These are phyloP conservation scores for Manihot esculenta DNA, from an alignment of 441 rosid species.

Conservation along the genomic window DNA sequence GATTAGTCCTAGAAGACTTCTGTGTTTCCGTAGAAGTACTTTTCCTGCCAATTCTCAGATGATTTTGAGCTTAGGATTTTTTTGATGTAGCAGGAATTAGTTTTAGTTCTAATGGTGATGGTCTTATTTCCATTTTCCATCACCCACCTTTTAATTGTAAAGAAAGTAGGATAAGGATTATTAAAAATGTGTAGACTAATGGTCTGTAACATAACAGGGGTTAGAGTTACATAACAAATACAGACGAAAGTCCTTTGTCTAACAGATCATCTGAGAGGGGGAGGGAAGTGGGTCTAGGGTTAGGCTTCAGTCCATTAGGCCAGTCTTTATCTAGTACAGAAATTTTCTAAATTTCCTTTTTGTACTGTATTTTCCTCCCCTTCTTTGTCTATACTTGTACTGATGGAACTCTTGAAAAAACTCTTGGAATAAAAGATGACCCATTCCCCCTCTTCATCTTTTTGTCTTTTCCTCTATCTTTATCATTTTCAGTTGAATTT, in stretches of 20 bases:
- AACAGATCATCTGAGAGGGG: slow-evolving; percentile 59
- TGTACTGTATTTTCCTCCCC: slow-evolving; percentile 43
- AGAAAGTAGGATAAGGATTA: slow-evolving; percentile 43
- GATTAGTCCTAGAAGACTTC: slow-evolving; percentile 39
- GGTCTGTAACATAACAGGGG: slow-evolving; percentile 79
- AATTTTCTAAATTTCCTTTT: slow-evolving; percentile 45
- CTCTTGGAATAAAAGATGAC: slow-evolving; percentile 53
- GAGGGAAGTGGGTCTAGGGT: slow-evolving; percentile 36
- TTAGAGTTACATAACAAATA: slow-evolving; percentile 55
- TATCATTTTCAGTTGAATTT: not conserved
- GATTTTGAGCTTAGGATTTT: slow-evolving; percentile 34
- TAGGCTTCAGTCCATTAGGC: slow-evolving; percentile 43
- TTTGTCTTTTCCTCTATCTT: slow-evolving; percentile 29
- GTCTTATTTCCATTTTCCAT: slow-evolving; percentile 61
- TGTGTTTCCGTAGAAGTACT: slow-evolving; percentile 37
- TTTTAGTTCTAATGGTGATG: slow-evolving; percentile 46
- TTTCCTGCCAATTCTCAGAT: slow-evolving; percentile 50
- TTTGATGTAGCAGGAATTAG: slow-evolving; percentile 38
- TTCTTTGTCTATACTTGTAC: slow-evolving; percentile 48
- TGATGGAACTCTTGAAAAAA: slow-evolving; percentile 39
- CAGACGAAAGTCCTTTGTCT: slow-evolving; percentile 58
- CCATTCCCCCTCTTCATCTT: slow-evolving; percentile 33
- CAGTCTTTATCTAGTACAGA: slow-evolving; percentile 45
- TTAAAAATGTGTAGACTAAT: slow-evolving; percentile 58
- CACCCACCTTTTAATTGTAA: slow-evolving; percentile 63